phyloP scores from a whole-genome alignment of 2,329 filamentous ascomycete species.

The Akanthomyces muscarius region DNA sequence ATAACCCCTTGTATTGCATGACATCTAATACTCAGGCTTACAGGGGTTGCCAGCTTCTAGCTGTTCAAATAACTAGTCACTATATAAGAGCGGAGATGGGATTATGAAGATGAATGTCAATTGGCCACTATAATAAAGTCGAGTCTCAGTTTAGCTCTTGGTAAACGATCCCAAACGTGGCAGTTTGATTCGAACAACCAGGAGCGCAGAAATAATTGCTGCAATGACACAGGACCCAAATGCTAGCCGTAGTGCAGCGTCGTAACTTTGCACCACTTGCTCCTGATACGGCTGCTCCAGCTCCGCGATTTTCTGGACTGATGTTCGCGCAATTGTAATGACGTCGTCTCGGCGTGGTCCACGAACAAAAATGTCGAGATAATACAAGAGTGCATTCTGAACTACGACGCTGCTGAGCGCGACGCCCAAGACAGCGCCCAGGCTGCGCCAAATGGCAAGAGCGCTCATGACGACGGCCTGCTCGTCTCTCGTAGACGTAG shows the following conservation, averaged over 20 bases:
- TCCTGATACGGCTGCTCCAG: conserved; percentile 43
- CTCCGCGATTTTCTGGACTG: conserved; percentile 49
- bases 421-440: conserved; percentile 72
- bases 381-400: conserved; percentile 65
- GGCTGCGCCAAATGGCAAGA: conserved; percentile 65
- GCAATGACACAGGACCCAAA: conserved; percentile 44
- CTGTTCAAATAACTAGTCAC: background rate
- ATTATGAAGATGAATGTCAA: background rate
- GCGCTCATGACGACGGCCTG: conserved; percentile 68
- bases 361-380: conserved; percentile 55
- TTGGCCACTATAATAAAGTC: background rate
- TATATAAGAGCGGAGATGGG: background rate
- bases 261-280: conserved; percentile 55
- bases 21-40: too few relatives aligned
- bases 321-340: conserved; percentile 48
- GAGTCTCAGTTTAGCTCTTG: background rate
- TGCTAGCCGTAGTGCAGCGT: conserved; percentile 44
- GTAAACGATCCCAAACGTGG: conserved; percentile 41
- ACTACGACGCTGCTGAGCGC: conserved; percentile 66
- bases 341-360: conserved; percentile 54
- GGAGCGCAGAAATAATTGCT: conserved; percentile 42
- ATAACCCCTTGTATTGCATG: too few relatives aligned
- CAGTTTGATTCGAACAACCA: conserved; percentile 51
- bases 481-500: conserved; percentile 53
- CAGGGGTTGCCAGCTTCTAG: too few relatives aligned